Base-by-base conservation (phyloP, 768 basidiomycete genomes). In the Tulasnella sp. region DNA sequence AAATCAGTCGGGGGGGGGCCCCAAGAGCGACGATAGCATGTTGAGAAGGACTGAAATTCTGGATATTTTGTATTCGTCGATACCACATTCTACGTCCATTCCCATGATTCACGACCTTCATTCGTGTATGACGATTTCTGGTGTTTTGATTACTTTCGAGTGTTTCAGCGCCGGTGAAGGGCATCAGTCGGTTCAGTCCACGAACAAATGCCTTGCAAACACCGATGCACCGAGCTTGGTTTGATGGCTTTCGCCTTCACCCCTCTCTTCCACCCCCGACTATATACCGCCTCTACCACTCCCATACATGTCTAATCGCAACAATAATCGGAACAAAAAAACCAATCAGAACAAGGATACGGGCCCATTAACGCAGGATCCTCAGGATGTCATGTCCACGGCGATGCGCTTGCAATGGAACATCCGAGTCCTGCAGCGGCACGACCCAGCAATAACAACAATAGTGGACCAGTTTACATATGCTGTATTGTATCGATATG, bases 381-480 rank as follows among this genome's bases (percentile, higher is more conserved):
- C 75, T 70, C 75, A 76, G 38, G 75, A 76, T 76, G 75, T 76
- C 75, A 78, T 78, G 78, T 77, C 78, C 37, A 78, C 78, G 3
- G 78, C 78, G 67, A 70, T 75, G 49, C 76, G 76, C 36, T 69
- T 78, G 37, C 78, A 58, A 39, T 78, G 78, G 78, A 94, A 94
- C 84, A 88, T 94, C 84, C 92, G 89, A 80, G 91, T 93, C 76
- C 86, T 95, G 34, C 88, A 90, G 70, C 87, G 91, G 78, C 87
- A 92, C 80, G 93, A 95, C 81, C 89, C 93, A 15, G 89, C 91
- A 40, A 93, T 95, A 79, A 84, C 87, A 74, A 89, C 90, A 39
- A 93, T 94, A 80, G 89, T 93, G 79, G 93, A 95, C 84, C 92
- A 93, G 80, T 93, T 94, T 85, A 92, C 90, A 80, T 92, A 94